Evolutionary conservation across 2,329 filamentous ascomycete genomes (phyloP), one percentile per base, ranked within the genome.

Genomic region (Colletotrichum sp.): DNA sequence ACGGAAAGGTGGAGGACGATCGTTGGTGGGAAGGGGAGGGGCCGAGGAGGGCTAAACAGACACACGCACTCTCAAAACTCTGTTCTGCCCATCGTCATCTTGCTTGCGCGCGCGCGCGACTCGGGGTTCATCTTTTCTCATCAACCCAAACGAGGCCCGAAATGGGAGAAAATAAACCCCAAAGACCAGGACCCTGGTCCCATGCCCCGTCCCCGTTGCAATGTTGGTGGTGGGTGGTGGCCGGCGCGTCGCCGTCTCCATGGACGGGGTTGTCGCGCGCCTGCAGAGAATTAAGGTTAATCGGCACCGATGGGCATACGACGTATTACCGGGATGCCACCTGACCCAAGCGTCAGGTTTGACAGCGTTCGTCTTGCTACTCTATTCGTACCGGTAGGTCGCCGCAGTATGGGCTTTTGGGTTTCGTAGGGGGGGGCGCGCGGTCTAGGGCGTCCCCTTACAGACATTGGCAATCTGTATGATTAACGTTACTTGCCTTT

Each of bases 41-140:
- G 32, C 28, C 10, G 32, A 26, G 30, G 59, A 39, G 32, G 66
- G 39, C 44, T 66, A 52, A 66, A 30, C 36, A 66, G 16, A 48
- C 44, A 48, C 18, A 48, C 44, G n/a, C 39, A 44, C 18, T 44
- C n/a, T 22, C 44, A 48, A 67, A 67, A 67, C 22, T 52, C 39
- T 67, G 24, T 67, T 26, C 34, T 48, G 63, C 63, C 18, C 39
- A 32, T 52, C 64, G 28, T 67, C 39, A 55, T 55, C 64, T 52
- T 59, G 44, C 24, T 32, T 22, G 64, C 28, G 64, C 24, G 68
- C 66, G 57, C 66, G 57, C 72, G 68, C 68, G 68, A 75, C 34
- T 75, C 62, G 62, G 34, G 16, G 72, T 75, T 67, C 62, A 62
- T 75, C 68, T 59, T 66, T 72, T 67, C 72, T 67, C 44, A 24